Conservation (phyloP, 169 alveolate genomes). For the Eimeria maxima region DNA sequence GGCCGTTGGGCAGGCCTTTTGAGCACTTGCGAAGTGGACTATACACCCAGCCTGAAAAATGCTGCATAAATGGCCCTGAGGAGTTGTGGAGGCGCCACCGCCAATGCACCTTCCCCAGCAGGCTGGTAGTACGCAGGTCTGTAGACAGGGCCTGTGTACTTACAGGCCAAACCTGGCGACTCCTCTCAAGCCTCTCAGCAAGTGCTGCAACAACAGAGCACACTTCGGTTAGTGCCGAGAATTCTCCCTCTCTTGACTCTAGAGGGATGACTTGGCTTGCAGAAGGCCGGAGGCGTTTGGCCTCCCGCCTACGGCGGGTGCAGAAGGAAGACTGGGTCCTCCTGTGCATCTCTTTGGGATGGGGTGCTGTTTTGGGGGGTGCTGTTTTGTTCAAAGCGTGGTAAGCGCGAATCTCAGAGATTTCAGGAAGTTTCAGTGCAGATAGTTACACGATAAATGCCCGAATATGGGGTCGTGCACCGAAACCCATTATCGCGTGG, state of each 20-base stretch:
- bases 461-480: background rate
- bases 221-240: background rate
- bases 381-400: conserved; percentile 45
- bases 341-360: conserved; percentile 53
- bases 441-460: background rate
- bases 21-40: background rate
- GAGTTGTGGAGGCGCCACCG: background rate
- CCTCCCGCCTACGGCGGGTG: conserved; percentile 4
- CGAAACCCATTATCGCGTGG: background rate
- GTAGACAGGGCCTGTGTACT: no score
- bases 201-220: background rate
- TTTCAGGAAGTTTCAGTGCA: background rate
- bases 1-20: background rate
- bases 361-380: conserved; percentile 56
- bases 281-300: background rate
- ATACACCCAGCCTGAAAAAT: background rate
- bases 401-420: background rate
- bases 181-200: background rate
- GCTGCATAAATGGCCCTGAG: background rate
- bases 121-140: background rate
- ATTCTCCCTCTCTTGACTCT: background rate
- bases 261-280: background rate
- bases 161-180: background rate
- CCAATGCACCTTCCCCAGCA: background rate
- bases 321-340: conserved; percentile 66